phyloP scores from a whole-genome alignment of 1,284 basidiomycete genomes.

The Agroathelia rolfsii region DNA sequence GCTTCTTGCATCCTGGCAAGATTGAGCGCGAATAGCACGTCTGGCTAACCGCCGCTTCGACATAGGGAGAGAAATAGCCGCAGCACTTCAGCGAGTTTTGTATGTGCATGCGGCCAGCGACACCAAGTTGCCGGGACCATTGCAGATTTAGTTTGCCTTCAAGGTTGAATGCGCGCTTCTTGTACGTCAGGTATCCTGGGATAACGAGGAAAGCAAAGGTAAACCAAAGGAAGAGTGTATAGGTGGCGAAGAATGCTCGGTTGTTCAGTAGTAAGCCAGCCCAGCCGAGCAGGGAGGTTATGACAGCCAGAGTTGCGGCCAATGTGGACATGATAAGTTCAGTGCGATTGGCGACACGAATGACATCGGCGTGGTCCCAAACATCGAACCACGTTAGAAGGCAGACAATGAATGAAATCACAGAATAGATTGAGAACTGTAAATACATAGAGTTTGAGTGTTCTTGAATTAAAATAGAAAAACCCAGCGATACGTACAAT shows the following conservation, averaged over 20 bases:
- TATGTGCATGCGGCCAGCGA: slow-evolving; percentile 37
- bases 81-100: slow-evolving; percentile 53
- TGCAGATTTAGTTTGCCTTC: slow-evolving; percentile 54
- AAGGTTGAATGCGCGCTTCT: slow-evolving; percentile 50
- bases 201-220: slow-evolving; percentile 48
- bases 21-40: slow-evolving; percentile 48
- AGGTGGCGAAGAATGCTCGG: slow-evolving; percentile 51
- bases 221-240: slow-evolving; percentile 48
- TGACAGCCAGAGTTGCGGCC: slow-evolving; percentile 34
- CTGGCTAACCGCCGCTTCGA: slow-evolving; percentile 46
- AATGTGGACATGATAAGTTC: slow-evolving; percentile 52
- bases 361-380: slow-evolving; percentile 44
- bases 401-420: slow-evolving; percentile 38
- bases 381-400: slow-evolving; percentile 55
- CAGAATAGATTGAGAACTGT: slow-evolving; percentile 41
- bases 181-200: slow-evolving; percentile 55
- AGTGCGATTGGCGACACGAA: slow-evolving; percentile 42
- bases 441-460: slow-evolving; percentile 4
- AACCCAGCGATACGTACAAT: slow-evolving; percentile 29
- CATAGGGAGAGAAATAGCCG: slow-evolving; percentile 50
- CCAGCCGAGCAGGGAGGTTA: slow-evolving; percentile 52
- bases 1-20: slow-evolving; percentile 49
- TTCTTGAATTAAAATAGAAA: slow-evolving; percentile 4
- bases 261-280: slow-evolving; percentile 57
- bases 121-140: slow-evolving; percentile 42